Base-by-base conservation (phyloP, 2,329 filamentous ascomycete genomes). In the Tolypocladium album region DNA sequence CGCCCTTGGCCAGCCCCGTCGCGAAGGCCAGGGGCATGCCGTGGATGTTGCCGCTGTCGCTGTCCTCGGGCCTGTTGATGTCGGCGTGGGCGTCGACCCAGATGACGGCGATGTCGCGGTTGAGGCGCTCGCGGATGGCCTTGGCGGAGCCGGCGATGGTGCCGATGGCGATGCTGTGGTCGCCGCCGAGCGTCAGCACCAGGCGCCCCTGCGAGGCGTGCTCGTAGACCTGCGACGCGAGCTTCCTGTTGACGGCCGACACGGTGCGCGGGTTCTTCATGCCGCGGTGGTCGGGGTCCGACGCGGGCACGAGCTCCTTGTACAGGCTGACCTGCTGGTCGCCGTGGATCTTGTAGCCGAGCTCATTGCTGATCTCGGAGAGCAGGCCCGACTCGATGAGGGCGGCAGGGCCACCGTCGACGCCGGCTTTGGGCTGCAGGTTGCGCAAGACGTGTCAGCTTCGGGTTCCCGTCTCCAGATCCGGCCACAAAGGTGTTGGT, bases 51-150 rank as follows among this genome's bases (percentile, higher is more conserved):
- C 94, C 94, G 66, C 89, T 94, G 50, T 83, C 89, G 65, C 88
- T 93, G 56, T 85, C 88, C 82, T 97, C 92, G 58, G 93, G 94
- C 1, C 90, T 92, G 78, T 99, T 99, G 80, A 99, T 97, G 75
- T 99, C 94, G 59, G 93, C 88, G 75, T 99, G 94, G 34, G 94
- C 94, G 75, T 99, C 94, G 39, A 99, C 94, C 94, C 94, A 99
- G 73, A 99, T 95, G 61, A 99, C 90, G 15, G 92, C 94, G 64
- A 97, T 87, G 68, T 97, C 93, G 60, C 88, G 82, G 53, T 79
- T 85, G 61, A 96, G 78, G 22, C 93, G 80, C 80, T 99, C 92
- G 61, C 90, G 85, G 47, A 90, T 87, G 0, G 93, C 94, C 77
- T 88, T 90, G 42, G 92, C 90, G 1, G 88, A 90, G 47, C 94